Conservation (phyloP, 108 stramenopile species). For the Mediolabrus comicus region DNA sequence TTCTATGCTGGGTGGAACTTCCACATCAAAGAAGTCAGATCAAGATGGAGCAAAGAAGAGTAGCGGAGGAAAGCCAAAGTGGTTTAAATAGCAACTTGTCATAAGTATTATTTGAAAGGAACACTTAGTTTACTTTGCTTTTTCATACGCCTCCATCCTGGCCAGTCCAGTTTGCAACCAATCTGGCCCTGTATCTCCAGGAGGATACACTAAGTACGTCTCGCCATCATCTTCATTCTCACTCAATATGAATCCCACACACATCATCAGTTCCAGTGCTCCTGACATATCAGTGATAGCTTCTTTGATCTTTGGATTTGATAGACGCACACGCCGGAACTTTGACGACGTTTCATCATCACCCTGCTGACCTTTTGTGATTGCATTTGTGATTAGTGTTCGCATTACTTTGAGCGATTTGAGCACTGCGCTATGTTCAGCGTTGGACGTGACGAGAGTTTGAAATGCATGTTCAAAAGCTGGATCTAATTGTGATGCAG, state of each 20-base stretch:
- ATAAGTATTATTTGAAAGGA: not conserved
- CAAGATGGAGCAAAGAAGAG: constrained; percentile 29
- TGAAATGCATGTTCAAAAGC: constrained; percentile 66
- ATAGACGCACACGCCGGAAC: constrained; percentile 71
- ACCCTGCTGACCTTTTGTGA: constrained; percentile 66
- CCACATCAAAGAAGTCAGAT: constrained; percentile 6
- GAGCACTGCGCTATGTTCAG: constrained; percentile 23
- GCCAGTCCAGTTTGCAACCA: constrained; percentile 56
- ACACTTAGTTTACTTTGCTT: not conserved
- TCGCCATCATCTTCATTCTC: constrained; percentile 71
- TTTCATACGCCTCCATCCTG: constrained; percentile 60
- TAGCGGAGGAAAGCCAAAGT: constrained; percentile 46
- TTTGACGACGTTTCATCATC: constrained; percentile 57
- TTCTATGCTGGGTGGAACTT: constrained; percentile 10
- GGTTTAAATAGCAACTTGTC: constrained; percentile 22
- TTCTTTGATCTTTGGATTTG: constrained; percentile 80
- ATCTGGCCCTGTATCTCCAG: constrained; percentile 39
- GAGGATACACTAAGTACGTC: constrained; percentile 68
- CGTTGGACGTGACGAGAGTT: constrained; percentile 41
- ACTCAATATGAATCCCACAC: constrained; percentile 58
- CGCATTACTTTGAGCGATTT: constrained; percentile 52
- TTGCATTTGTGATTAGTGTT: constrained; percentile 77
- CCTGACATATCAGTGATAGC: constrained; percentile 68
- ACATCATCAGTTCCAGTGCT: constrained; percentile 72
- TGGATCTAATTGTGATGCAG: not conserved